These are phyloP conservation scores for Arthrobotrys megalospora DNA, from an alignment of 2,329 filamentous ascomycete species.

Conservation along the genomic window DNA sequence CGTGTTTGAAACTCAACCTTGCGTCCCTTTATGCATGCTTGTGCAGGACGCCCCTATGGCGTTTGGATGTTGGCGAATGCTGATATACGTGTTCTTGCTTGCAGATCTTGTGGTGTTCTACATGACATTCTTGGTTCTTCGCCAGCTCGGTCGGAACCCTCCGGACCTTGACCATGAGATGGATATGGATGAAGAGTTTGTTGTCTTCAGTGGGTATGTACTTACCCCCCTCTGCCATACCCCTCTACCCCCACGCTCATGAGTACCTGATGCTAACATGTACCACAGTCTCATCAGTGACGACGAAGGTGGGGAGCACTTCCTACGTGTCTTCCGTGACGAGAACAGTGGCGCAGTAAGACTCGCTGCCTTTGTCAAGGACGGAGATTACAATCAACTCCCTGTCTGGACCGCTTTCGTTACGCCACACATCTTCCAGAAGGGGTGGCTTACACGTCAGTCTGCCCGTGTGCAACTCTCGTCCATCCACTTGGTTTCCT, in stretches of 20 bases:
- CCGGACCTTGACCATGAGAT: conserved; percentile 63
- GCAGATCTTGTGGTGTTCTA: conserved; percentile 64
- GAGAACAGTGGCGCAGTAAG: conserved; percentile 64
- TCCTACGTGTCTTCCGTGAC: conserved; percentile 63
- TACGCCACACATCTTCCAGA: conserved; percentile 51
- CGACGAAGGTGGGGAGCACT: conserved; percentile 62
- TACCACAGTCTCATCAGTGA: conserved; percentile 62
- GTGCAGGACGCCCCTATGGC: conserved; percentile 9
- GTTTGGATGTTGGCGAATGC: conserved; percentile 31
- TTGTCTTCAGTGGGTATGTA: conserved; percentile 64
- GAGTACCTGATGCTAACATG: conserved; percentile 12
- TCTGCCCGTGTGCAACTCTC: conserved; percentile 54
- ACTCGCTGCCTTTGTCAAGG: conserved; percentile 63
- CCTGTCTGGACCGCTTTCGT: conserved; percentile 65
- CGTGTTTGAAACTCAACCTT: conserved; percentile 1
- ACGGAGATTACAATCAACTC: conserved; percentile 63
- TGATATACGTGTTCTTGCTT: conserved; percentile 57
- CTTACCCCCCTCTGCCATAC: not conserved
- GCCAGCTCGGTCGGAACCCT: conserved; percentile 62
- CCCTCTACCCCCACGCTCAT: not conserved
- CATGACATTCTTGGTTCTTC: conserved; percentile 64
- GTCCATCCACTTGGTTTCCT: conserved; percentile 63
- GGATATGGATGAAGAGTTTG: conserved; percentile 64
- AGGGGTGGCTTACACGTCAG: conserved; percentile 56
- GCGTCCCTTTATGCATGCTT: conserved; percentile 19